Evolutionary conservation across 1,139 yeast species (phyloP), one percentile per base, ranked within the genome.

Genomic region (Scheffersomyces cryptocercus): DNA sequence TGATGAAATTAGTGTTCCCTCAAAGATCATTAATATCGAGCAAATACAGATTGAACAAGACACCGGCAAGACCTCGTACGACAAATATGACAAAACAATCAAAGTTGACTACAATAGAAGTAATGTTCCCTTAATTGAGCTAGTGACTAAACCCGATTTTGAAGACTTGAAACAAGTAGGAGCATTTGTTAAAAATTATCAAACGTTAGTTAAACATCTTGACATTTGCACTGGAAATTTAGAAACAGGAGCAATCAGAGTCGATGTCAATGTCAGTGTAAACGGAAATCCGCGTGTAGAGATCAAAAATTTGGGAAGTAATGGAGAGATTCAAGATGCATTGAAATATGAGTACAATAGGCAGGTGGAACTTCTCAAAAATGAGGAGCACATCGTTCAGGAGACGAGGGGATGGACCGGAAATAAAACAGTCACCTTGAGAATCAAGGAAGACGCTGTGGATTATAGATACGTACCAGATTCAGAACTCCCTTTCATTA

Each of bases 401-500:
- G 96, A 91, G 58, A 95, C 99, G 0, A 75, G 98, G 55, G 95
- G 96, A 12, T 93, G 97, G 97, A 84, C 85, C 58, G 97, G 97
- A 1, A 64, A 60, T 9, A 64, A 65, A 38, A 91, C 98, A 0
- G 73, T 77, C 40, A 75, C 79, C 40, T 65, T 85, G 41, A 77
- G 99, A 60, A 72, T 79, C 3, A 93, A 95, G 57, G 98, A 91
- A 61, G 81, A 81, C 39, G 79, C 89, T 0, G 78, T 88, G 5
- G 99, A 93, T 62, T 93, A 93, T 62, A 72, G 98, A 56, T 93
- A 90, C 60, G 85, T 93, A 75, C 97, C 98, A 0, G 99, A 93
- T 59, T 88, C 96, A 1, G 99, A 95, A 59, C 67, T 93, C 20
- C 90, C 95, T 0, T 65, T 68, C 0, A 67, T 91, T 4, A 54